Base-by-base conservation (phyloP, 345 rosid genomes). In the Nephelium lappaceum region DNA sequence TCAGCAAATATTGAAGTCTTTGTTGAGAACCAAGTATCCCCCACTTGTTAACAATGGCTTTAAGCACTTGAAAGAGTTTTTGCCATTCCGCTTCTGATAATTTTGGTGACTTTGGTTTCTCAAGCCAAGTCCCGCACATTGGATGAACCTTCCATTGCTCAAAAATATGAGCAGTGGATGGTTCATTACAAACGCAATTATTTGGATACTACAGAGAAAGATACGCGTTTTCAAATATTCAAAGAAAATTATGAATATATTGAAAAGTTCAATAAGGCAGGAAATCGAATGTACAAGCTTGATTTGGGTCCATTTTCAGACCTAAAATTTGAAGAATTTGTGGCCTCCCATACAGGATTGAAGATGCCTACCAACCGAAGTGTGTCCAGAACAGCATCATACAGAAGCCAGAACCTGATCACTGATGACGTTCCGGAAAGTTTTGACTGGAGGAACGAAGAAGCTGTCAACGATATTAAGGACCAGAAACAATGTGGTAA, bases 401-500 rank as follows among this genome's bases (percentile, higher is more conserved):
- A 80, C 74, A 73, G 67, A 75, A 77, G 69, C 76, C 69, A 65
- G 18, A 77, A 72, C 1, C 78, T 77, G 7, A 64, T n/a, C n/a
- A n/a, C 12, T 4, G 16, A 41, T 1, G 82, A 31, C 36, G 3
- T 82, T 16, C 84, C 83, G 0, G 19, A 64, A 6, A 73, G 83
- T 49, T 76, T 87, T 60, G 81, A 84, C n/a, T 84, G 87, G 89
- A 69, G 85, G 75, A 72, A 71, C 25, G 74, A 18, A 51, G 57
- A 19, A 14, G 57, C 57, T 51, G 57, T 51, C 57, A 51, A 6
- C 57, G 57, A 51, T 4, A 72, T 87, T 16, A 81, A 81, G 81
- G n/a, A 73, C 42, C 89, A 87, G 77, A 85, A 86, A 58, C 39
- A 31, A 58, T 84, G 87, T 24, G 86, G 89, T 87, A 80, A 80